Evolutionary conservation across 805 yeast genomes (phyloP), one percentile per base, ranked within the genome.

Genomic region (Yarrowia phangngaensis): DNA sequence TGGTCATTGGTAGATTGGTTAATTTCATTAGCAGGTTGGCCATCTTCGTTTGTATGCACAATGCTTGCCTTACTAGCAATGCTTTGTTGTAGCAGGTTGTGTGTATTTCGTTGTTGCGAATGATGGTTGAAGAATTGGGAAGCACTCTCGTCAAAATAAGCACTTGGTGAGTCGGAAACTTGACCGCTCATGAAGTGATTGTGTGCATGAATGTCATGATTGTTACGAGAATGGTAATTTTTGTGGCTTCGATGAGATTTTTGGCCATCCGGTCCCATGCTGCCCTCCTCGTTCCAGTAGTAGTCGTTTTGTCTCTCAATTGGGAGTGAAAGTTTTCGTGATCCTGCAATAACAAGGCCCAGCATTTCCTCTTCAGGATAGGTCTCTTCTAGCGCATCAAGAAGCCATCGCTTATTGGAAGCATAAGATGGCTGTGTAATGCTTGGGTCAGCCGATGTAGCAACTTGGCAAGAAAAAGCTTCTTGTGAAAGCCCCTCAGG

Each of bases 321-420:
- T 4, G 49, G 49, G 16, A 46, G 31, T 4, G 43, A 36, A n/a
- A 36, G 27, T 12, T 36, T 26, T 16, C 33, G 20, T 4, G 43
- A 36, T 8, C 47, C 50, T 8, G 47, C 43, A 24, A 34, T 36
- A 19, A 41, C 48, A 7, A 41, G 28, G 20, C 48, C 48, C 3
- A 41, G 35, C 34, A 41, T 29, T 17, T 41, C 48, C 8, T 38
- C 45, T 24, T 38, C 45, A 2, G 45, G 45, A 17, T 32, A 38
- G 26, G 26, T 38, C 24, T 38, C 45, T 7, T 38, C 45, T 7
- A 38, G 26, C 6, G 45, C 45, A 13, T 38, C 45, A 8, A 38
- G 32, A 9, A 38, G 19, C 45, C 45, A 38, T 32, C 45, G 23
- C 13, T 27, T 38, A 32, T 27, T 38, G 11, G 45, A 38, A 11